Conservation (phyloP, 176 grass and related monocot species). For the Otatea glauca region DNA sequence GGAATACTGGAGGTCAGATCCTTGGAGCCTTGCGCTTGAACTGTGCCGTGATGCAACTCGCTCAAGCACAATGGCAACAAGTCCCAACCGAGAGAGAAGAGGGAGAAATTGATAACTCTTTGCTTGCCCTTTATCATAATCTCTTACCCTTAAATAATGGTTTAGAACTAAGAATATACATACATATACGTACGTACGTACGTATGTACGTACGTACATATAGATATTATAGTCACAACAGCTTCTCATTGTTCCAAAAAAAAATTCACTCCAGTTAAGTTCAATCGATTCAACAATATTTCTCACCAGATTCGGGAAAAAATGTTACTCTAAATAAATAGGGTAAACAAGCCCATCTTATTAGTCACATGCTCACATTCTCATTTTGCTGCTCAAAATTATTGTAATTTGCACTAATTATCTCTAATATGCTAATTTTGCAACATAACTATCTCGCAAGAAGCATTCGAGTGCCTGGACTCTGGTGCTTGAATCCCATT, state of each 20-base stretch:
- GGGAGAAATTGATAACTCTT: too few relatives aligned
- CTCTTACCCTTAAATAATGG: too few relatives aligned
- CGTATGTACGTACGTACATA: too few relatives aligned
- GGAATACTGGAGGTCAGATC: too few relatives aligned
- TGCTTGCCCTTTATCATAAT: too few relatives aligned
- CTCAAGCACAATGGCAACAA: too few relatives aligned
- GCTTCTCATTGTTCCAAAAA: neutral
- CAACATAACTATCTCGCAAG: conserved; percentile 28
- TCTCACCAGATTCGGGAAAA: neutral
- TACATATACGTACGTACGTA: too few relatives aligned
- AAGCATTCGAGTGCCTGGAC: conserved; percentile 4
- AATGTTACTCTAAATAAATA: neutral
- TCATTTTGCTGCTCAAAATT: neutral
- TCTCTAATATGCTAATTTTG: conserved; percentile 19
- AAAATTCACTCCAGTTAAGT: neutral
- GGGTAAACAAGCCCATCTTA: neutral
- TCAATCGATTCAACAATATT: neutral
- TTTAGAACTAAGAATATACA: too few relatives aligned
- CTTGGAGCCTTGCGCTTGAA: too few relatives aligned
- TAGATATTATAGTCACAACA: neutral
- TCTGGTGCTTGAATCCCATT: neutral
- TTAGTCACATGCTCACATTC: neutral
- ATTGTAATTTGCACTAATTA: conserved; percentile 4
- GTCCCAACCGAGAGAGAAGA: too few relatives aligned
- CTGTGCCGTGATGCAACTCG: too few relatives aligned